A percentile compares a stretch with the other conserved stretches of the same genome.
Evolutionary conservation across 2,329 filamentous ascomycete species (phyloP).

Genomic region (Camillea tinctor): DNA sequence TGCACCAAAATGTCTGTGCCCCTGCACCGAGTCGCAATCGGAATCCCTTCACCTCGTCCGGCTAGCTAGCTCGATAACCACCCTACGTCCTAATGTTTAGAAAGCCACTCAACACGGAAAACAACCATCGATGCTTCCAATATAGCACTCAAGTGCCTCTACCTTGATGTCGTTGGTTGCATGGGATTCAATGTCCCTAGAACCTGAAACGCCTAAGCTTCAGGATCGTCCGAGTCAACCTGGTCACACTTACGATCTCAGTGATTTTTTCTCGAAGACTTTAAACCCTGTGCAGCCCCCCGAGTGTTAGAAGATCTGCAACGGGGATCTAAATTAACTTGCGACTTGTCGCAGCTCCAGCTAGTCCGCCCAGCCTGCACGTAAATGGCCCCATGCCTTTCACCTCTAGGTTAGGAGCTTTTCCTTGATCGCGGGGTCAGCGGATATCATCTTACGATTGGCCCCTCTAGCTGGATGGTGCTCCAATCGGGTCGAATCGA

Average conservation of each 20-base stretch:
- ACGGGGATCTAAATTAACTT: conserved; percentile 11
- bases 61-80: neutral
- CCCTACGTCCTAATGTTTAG: neutral
- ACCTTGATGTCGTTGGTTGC: neutral
- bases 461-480: neutral
- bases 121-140: neutral
- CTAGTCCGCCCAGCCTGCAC: neutral
- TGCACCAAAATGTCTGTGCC: neutral
- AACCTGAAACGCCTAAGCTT: neutral
- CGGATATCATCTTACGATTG: neutral
- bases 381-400: neutral
- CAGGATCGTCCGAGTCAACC: neutral
- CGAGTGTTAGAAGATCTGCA: conserved; percentile 15
- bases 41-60: neutral
- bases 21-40: neutral
- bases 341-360: conserved; percentile 7
- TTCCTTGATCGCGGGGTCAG: neutral
- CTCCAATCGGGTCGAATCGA: neutral
- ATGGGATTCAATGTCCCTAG: neutral
- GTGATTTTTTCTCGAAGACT: neutral
- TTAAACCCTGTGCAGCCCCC: neutral
- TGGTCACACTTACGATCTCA: neutral
- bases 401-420: neutral
- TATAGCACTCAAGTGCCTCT: neutral
- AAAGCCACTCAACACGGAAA: neutral